Evolutionary conservation across 768 basidiomycete genomes (phyloP).

Genomic region (Naganishia vaughanmartiniae): DNA sequence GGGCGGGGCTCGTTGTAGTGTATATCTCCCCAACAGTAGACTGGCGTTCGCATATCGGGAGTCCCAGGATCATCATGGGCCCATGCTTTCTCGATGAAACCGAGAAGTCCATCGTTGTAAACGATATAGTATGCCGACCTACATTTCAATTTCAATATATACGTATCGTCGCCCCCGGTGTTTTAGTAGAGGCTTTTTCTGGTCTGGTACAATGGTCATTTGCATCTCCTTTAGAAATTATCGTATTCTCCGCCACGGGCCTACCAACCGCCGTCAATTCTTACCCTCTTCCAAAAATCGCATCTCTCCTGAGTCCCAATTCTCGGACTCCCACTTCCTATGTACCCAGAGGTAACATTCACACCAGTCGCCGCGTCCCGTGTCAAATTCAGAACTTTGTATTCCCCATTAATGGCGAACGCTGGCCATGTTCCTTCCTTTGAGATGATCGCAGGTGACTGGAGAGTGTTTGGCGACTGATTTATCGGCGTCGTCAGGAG

Average conservation of each 20-base stretch:
- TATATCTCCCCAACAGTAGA: background rate
- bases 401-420: background rate
- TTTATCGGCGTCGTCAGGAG: background rate
- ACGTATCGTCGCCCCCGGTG: too few species aligned
- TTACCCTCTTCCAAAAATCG: slow-evolving; percentile 21
- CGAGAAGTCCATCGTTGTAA: too few species aligned
- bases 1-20: background rate
- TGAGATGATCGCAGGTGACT: slow-evolving; percentile 5
- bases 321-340: slow-evolving; percentile 4
- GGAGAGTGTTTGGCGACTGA: background rate
- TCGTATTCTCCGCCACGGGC: background rate
- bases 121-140: too few species aligned
- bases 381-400: slow-evolving; percentile 30
- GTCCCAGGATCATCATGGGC: background rate
- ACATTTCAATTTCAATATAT: too few species aligned
- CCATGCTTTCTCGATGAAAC: too few species aligned
- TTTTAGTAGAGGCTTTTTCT: too few species aligned
- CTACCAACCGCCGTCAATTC: slow-evolving; percentile 23
- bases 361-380: background rate
- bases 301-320: slow-evolving; percentile 19
- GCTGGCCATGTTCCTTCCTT: slow-evolving; percentile 25
- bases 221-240: too few species aligned
- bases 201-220: too few species aligned
- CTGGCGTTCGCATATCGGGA: background rate
- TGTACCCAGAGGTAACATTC: slow-evolving; percentile 26